These are phyloP conservation scores for Leccinum truebloodii DNA, from an alignment of 768 basidiomycete species.

Conservation along the genomic window DNA sequence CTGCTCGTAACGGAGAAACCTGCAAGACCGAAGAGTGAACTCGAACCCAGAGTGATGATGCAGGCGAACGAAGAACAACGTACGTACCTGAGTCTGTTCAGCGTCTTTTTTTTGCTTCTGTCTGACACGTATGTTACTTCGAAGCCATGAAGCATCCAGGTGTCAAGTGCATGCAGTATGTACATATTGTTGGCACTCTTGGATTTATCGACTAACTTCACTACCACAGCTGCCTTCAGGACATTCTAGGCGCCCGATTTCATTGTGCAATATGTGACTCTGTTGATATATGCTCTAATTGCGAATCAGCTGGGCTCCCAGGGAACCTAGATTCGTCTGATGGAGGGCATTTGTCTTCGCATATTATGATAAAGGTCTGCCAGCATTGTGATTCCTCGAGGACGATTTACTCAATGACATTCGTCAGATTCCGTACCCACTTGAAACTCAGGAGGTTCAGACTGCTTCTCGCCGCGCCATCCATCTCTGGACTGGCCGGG, in stretches of 20 bases:
- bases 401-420: slow-evolving; percentile 1
- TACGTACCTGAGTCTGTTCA: slow-evolving; percentile 35
- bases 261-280: slow-evolving; percentile 89
- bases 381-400: not conserved
- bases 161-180: slow-evolving; percentile 86
- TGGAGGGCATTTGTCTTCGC: slow-evolving; percentile 78
- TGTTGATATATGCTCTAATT: slow-evolving; percentile 84
- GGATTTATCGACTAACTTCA: not conserved
- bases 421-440: slow-evolving; percentile 79
- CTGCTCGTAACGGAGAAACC: slow-evolving; percentile 72
- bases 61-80: slow-evolving; percentile 59
- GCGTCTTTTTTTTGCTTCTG: not conserved
- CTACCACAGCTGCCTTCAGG: slow-evolving; percentile 69
- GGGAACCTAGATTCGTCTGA: slow-evolving; percentile 78
- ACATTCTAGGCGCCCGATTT: slow-evolving; percentile 90
- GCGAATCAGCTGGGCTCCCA: slow-evolving; percentile 83
- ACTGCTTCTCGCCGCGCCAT: slow-evolving; percentile 74
- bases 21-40: slow-evolving; percentile 40
- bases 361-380: slow-evolving; percentile 90
- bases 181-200: slow-evolving; percentile 11
- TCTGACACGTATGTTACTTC: slow-evolving; percentile 4
- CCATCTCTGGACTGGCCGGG: slow-evolving; percentile 73
- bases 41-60: slow-evolving; percentile 33
- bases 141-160: slow-evolving; percentile 76
- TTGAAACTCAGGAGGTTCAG: slow-evolving; percentile 72